A percentile compares a stretch with the other conserved stretches of the same genome.
Conservation (phyloP, 2,329 filamentous ascomycete genomes). For the Diplocarpon rosae region DNA sequence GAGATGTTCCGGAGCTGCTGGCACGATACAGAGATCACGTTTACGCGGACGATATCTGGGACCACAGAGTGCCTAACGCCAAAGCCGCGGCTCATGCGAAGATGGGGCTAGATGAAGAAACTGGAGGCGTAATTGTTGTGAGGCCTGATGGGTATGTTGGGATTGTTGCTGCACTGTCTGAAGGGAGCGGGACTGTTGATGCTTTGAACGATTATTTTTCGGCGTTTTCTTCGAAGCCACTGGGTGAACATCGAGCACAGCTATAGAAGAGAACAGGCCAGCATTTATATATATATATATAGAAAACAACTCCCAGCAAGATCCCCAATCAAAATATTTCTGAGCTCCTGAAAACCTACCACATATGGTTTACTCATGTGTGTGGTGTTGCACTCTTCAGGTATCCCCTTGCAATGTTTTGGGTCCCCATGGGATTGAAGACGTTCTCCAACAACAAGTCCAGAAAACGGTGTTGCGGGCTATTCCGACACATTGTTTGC, state of each 20-base stretch:
- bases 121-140: conserved; percentile 72
- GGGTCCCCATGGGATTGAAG: too few species aligned
- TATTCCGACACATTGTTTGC: too few species aligned
- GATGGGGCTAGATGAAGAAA: conserved; percentile 66
- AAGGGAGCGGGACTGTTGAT: conserved; percentile 70
- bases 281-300: too few species aligned
- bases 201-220: conserved; percentile 76
- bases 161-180: conserved; percentile 59
- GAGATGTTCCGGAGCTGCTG: conserved; percentile 59
- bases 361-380: too few species aligned
- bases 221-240: conserved; percentile 54
- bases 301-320: too few species aligned
- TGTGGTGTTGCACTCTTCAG: too few species aligned
- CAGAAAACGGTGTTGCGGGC: too few species aligned
- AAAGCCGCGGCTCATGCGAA: conserved; percentile 72
- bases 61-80: conserved; percentile 57
- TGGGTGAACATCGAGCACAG: conserved; percentile 32
- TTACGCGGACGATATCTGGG: conserved; percentile 76
- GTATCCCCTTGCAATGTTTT: too few species aligned
- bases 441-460: too few species aligned
- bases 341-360: too few species aligned
- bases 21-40: conserved; percentile 70
- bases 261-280: conserved; percentile 25
- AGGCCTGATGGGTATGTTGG: conserved; percentile 82
- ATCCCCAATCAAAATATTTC: too few species aligned